Percentiles rank a stretch among this genome's conserved stretches.
Evolutionary conservation across 805 yeast genomes (phyloP).

Genomic region (Cephaloascus albidus): DNA sequence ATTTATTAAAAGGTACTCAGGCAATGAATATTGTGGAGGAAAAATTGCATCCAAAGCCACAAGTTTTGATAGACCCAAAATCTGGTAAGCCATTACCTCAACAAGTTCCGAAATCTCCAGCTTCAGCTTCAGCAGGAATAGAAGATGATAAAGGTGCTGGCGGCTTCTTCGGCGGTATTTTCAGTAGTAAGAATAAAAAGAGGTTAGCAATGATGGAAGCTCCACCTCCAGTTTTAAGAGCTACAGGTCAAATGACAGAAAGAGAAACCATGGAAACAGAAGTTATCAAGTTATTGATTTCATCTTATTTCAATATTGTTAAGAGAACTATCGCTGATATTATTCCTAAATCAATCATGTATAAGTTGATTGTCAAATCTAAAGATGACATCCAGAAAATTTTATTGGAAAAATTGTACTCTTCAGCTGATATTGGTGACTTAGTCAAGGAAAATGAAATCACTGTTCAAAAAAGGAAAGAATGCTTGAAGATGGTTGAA

Average conservation of each 20-base stretch:
- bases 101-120: constrained; percentile 20
- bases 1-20: constrained; percentile 85
- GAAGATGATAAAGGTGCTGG: constrained; percentile 45
- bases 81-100: constrained; percentile 72
- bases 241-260: constrained; percentile 87
- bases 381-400: constrained; percentile 88
- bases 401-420: constrained; percentile 77
- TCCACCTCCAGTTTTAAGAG: constrained; percentile 91
- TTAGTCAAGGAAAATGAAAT: constrained; percentile 85
- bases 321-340: constrained; percentile 89
- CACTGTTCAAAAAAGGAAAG: constrained; percentile 90
- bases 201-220: constrained; percentile 94
- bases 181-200: constrained; percentile 86
- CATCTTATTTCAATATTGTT: constrained; percentile 86
- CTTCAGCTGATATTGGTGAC: constrained; percentile 60
- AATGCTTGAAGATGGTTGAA: constrained; percentile 92
- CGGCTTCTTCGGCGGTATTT: constrained; percentile 95
- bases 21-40: constrained; percentile 93
- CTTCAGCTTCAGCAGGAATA: constrained; percentile 6
- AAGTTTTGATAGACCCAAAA: constrained; percentile 77
- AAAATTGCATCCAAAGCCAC: constrained; percentile 66
- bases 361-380: constrained; percentile 77
- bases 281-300: constrained; percentile 85
- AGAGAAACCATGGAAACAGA: constrained; percentile 96
- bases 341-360: constrained; percentile 92